phyloP scores from a whole-genome alignment of 306 rosid species.

The Inga oerstediana region DNA sequence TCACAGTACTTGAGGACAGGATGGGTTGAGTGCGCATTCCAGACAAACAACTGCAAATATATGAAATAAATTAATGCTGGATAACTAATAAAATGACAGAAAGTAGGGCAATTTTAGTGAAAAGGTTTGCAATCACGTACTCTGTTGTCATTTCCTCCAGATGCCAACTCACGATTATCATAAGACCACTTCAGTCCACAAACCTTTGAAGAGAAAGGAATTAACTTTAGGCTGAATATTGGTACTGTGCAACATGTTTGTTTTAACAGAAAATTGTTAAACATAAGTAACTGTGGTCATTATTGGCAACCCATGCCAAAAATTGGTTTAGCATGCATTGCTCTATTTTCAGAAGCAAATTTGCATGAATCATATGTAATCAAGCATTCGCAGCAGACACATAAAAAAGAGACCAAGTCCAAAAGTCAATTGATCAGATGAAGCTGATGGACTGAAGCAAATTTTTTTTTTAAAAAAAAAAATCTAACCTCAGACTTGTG shows the following conservation, averaged over 20 bases:
- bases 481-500: constrained; percentile 87
- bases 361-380: background rate
- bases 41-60: constrained; percentile 70
- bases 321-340: background rate
- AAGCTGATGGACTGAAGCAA: constrained; percentile 15
- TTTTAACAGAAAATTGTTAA: background rate
- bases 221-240: background rate
- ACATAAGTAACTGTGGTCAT: background rate
- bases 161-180: constrained; percentile 89
- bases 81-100: constrained; percentile 18
- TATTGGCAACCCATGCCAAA: background rate
- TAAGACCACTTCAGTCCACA: constrained; percentile 95
- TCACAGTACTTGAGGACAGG: constrained; percentile 82
- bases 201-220: constrained; percentile 52
- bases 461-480: background rate
- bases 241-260: background rate
- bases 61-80: constrained; percentile 13
- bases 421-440: constrained; percentile 11
- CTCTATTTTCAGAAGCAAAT: background rate
- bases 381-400: background rate
- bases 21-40: constrained; percentile 90
- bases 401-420: background rate
- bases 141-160: constrained; percentile 89
- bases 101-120: constrained; percentile 11
- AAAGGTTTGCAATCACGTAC: constrained; percentile 48